Conservation (phyloP, 2,329 filamentous ascomycete species). For the Neocatenulostroma microsporum region DNA sequence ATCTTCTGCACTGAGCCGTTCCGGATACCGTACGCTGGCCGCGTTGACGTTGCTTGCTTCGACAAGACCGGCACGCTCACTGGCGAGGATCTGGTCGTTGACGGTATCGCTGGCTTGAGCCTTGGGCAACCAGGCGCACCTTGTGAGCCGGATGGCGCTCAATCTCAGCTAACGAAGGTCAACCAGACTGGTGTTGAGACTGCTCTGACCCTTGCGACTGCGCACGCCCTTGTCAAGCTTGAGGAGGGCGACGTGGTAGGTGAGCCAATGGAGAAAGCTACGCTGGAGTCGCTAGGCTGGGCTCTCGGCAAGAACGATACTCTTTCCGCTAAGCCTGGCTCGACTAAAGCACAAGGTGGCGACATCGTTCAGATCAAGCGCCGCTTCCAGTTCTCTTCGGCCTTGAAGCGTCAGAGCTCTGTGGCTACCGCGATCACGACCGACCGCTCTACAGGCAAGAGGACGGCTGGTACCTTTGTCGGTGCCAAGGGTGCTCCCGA, state of each 20-base stretch:
- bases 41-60: constrained; percentile 94
- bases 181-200: constrained; percentile 68
- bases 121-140: constrained; percentile 60
- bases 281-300: constrained; percentile 83
- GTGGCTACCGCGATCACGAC: constrained; percentile 72
- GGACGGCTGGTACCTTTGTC: constrained; percentile 77
- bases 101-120: constrained; percentile 85
- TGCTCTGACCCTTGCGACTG: constrained; percentile 85
- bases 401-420: constrained; percentile 91
- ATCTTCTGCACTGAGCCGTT: constrained; percentile 99
- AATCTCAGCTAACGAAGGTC: constrained; percentile 68
- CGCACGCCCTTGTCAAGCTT: constrained; percentile 89
- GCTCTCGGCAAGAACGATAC: constrained; percentile 81
- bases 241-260: constrained; percentile 97
- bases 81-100: constrained; percentile 91
- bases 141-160: constrained; percentile 67
- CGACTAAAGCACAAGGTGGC: constrained; percentile 36
- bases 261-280: constrained; percentile 98
- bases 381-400: constrained; percentile 96
- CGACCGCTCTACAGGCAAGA: constrained; percentile 65
- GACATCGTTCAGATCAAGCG: constrained; percentile 91
- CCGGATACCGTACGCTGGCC: constrained; percentile 91
- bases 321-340: constrained; percentile 58
- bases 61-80: constrained; percentile 98
- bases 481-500: constrained; percentile 96